phyloP scores from a whole-genome alignment of 2,329 filamentous ascomycete species.

The Ceratocystis huliohia region DNA sequence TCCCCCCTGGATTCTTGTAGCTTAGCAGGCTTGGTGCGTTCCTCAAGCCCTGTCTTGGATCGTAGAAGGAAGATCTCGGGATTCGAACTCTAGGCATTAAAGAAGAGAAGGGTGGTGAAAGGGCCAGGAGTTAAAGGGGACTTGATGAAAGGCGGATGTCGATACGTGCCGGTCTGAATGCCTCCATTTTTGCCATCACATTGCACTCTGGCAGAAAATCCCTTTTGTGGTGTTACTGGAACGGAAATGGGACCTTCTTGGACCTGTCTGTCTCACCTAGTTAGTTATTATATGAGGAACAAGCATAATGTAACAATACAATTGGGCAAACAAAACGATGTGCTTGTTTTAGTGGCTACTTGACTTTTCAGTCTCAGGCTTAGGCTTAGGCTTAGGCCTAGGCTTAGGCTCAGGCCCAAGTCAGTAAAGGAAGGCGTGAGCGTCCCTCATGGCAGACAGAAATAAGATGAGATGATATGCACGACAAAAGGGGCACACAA shows the following conservation, averaged over 20 bases:
- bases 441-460: not conserved
- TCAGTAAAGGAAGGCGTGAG: not conserved
- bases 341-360: not conserved
- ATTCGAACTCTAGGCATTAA: not conserved
- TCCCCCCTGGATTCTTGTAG: not conserved
- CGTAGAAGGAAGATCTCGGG: conserved; percentile 1
- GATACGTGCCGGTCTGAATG: not conserved
- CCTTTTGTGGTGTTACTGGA: not conserved
- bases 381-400: too few relatives aligned
- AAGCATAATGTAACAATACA: not conserved
- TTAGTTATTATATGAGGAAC: not conserved
- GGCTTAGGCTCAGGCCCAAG: too few relatives aligned
- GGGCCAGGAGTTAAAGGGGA: not conserved
- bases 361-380: not conserved
- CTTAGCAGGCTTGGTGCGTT: not conserved
- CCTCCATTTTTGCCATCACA: too few relatives aligned
- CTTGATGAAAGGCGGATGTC: not conserved
- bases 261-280: not conserved
- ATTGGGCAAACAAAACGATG: not conserved
- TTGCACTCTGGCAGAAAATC: not conserved
- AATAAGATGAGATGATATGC: conserved; percentile 16
- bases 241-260: not conserved
- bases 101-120: not conserved
- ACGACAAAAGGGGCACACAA: conserved; percentile 16
- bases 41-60: conserved; percentile 6